A percentile compares a stretch with the other conserved stretches of the same genome.
phyloP scores from a whole-genome alignment of 2,329 filamentous ascomycete species.

The Raffaelea ambrosiae region DNA sequence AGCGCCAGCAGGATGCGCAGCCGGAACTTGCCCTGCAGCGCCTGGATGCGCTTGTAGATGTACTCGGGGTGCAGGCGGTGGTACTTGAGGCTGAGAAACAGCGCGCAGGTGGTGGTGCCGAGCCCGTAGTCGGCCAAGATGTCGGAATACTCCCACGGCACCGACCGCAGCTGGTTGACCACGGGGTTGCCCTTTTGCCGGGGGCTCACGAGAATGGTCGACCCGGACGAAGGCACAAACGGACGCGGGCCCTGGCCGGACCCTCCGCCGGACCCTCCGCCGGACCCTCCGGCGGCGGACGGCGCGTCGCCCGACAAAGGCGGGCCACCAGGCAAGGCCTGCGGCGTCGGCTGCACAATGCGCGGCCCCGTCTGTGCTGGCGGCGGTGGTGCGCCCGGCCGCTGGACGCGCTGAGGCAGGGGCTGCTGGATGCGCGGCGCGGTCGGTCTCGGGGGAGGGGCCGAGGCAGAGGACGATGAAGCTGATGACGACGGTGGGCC shows the following conservation, averaged over 20 bases:
- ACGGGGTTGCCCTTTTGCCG: slow-evolving; percentile 95
- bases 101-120: slow-evolving; percentile 76
- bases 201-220: slow-evolving; percentile 80
- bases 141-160: slow-evolving; percentile 95
- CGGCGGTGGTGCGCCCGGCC: not conserved
- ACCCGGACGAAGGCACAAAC: slow-evolving; percentile 52
- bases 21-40: slow-evolving; percentile 76
- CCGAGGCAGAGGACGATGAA: too few species aligned
- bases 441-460: slow-evolving; percentile 24
- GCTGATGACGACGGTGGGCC: slow-evolving; percentile 13
- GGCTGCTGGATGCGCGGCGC: slow-evolving; percentile 39
- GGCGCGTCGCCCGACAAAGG: too few species aligned
- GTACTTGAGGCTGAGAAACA: slow-evolving; percentile 91
- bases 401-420: slow-evolving; percentile 48
- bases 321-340: slow-evolving; percentile 56
- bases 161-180: slow-evolving; percentile 67
- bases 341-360: slow-evolving; percentile 80
- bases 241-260: not conserved
- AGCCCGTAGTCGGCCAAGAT: slow-evolving; percentile 93
- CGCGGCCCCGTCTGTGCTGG: slow-evolving; percentile 32
- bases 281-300: too few species aligned
- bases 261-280: not conserved
- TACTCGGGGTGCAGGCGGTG: slow-evolving; percentile 96
- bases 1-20: slow-evolving; percentile 80
- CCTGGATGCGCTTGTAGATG: slow-evolving; percentile 86